Evolutionary conservation across 2,329 filamentous ascomycete species (phyloP), one percentile per base, ranked within the genome.

Genomic region (Juglanconis juglandina): DNA sequence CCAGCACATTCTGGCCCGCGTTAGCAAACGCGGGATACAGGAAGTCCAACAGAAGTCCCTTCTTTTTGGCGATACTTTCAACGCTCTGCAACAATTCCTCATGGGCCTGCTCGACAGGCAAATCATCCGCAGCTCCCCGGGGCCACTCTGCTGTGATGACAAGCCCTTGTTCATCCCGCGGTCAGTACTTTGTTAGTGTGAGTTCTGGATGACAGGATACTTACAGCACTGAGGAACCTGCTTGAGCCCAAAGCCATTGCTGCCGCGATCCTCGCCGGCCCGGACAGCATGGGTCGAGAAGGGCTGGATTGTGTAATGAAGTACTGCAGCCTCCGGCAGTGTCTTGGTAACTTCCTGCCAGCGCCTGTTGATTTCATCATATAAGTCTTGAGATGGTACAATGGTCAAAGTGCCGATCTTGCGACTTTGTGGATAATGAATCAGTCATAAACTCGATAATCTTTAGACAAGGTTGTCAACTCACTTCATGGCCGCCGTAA

Each of bases 241-340:
- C 39, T 47, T 33, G 14, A 58, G 49, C 1, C 56, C 56, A 17
- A 58, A 32, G 10, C 14, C 14, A 13, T 53, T 58, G 3, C 48
- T 41, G 14, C 56, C 49, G n/a, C 39, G 48, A n/a, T 47, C 33
- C 14, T 52, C 30, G 9, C 56, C 41, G 5, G 48, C 56, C 11
- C 39, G 32, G 13, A 58, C 48, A 14, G 48, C 56, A 33, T n/a
- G 11, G 3, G 56, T 46, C 9, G 49, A 24, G 5, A 53, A 34
- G 14, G 56, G 56, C 56, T 58, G 56, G n/a, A 58, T 41, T 3
- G 56, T 58, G 24, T 58, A 58, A 33, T 58, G 48, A 14, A 58
- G 39, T 11, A 35, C 7, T 11, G 48, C 56, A n/a, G 13, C 48
- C 3, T 58, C n/a, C 5, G 48, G 56, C 11, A 52, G 13, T 14